Conservation (phyloP, 73 alveolate species). For the Chromera velia region DNA sequence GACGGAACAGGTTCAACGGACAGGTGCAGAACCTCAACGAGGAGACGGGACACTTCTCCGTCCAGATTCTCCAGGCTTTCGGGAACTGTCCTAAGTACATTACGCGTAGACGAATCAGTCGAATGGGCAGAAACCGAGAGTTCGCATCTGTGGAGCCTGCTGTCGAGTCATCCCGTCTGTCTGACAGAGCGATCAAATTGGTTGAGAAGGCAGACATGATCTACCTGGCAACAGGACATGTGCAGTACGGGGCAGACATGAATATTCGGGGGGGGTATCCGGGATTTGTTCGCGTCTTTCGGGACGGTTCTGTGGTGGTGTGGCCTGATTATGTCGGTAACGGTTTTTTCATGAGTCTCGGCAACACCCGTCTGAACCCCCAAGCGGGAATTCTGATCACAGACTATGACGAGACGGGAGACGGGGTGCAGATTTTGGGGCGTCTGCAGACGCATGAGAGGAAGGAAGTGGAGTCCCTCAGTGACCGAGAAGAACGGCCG, state of each 20-base stretch:
- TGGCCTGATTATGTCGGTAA: slow-evolving; percentile 39
- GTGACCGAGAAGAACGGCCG: neutral
- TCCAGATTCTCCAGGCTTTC: slow-evolving; percentile 21
- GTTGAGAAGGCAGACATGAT: slow-evolving; percentile 8
- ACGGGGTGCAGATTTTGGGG: slow-evolving; percentile 19
- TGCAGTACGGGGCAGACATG: slow-evolving; percentile 32
- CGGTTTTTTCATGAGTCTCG: slow-evolving; percentile 35
- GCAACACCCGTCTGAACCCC: slow-evolving; percentile 17
- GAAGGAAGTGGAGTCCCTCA: neutral
- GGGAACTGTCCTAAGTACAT: slow-evolving; percentile 41
- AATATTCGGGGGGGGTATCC: slow-evolving; percentile 24
- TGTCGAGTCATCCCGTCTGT: neutral
- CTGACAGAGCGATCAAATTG: neutral
- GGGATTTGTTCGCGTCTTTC: slow-evolving; percentile 14
- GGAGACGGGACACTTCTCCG: neutral
- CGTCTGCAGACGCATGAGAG: slow-evolving; percentile 12
- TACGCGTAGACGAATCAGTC: slow-evolving; percentile 8
- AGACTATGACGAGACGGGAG: slow-evolving; percentile 34
- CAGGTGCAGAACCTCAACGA: neutral
- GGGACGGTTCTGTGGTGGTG: neutral
- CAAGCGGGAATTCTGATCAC: slow-evolving; percentile 12
- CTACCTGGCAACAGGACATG: slow-evolving; percentile 25
- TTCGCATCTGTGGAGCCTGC: slow-evolving; percentile 1
- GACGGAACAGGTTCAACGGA: slow-evolving; percentile 40
- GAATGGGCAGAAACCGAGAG: slow-evolving; percentile 8